These are phyloP conservation scores for Pseudocercospora macadamiae DNA, from an alignment of 2,329 filamentous ascomycete genomes.

Conservation along the genomic window DNA sequence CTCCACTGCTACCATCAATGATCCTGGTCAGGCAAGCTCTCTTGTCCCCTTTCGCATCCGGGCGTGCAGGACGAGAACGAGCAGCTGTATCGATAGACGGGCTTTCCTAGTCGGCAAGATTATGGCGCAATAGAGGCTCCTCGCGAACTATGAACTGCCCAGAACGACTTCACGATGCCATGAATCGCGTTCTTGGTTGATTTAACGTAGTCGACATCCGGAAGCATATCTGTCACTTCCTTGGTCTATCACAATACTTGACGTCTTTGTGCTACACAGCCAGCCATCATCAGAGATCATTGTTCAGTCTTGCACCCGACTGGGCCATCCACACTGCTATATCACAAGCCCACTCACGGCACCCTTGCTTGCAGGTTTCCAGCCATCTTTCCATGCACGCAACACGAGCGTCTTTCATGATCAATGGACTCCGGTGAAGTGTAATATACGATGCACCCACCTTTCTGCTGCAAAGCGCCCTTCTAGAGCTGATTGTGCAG, in stretches of 20 bases:
- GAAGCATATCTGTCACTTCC: background rate
- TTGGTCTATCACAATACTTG: background rate
- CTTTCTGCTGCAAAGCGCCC: slow-evolving; percentile 9
- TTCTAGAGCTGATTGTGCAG: slow-evolving; percentile 1
- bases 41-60: background rate
- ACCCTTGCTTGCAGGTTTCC: slow-evolving; percentile 5
- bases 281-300: background rate
- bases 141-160: background rate
- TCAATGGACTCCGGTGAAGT: slow-evolving; percentile 4
- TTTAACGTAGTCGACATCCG: background rate
- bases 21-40: background rate
- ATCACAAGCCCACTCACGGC: slow-evolving; percentile 16
- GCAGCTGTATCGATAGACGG: slow-evolving; percentile 14
- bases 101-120: slow-evolving; percentile 3
- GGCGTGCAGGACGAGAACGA: slow-evolving; percentile 2
- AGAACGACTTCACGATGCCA: too few species aligned
- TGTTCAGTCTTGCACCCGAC: background rate
- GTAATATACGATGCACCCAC: slow-evolving; percentile 10
- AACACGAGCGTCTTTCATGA: background rate
- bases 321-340: background rate
- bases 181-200: background rate
- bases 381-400: slow-evolving; percentile 16
- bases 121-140: slow-evolving; percentile 1
- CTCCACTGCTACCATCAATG: slow-evolving; percentile 4
- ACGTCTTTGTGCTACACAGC: background rate